Conservation (phyloP, 306 rosid genomes). For the Ormosia emarginata region DNA sequence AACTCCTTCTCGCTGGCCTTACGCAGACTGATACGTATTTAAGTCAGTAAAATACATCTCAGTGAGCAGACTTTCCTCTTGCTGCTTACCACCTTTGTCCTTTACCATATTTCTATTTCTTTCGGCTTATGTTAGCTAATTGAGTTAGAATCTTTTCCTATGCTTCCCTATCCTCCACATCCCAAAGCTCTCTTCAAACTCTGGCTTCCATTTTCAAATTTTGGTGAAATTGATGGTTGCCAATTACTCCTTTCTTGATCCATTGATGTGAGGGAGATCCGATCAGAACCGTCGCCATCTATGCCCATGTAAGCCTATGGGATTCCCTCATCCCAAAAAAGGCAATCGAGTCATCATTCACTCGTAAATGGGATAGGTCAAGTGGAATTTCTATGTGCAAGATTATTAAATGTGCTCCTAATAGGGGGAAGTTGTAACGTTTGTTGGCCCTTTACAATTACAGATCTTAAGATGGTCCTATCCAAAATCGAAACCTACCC, state of each 20-base stretch:
- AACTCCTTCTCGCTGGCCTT: slow-evolving; percentile 69
- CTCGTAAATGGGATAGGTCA: slow-evolving; percentile 36
- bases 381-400: slow-evolving; percentile 29
- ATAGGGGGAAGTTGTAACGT: slow-evolving; percentile 29
- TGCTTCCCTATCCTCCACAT: slow-evolving; percentile 18
- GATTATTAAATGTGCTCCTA: slow-evolving; percentile 40
- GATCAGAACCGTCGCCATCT: slow-evolving; percentile 55
- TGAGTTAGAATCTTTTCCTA: slow-evolving; percentile 52
- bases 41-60: slow-evolving; percentile 69
- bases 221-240: slow-evolving; percentile 44
- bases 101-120: slow-evolving; percentile 57
- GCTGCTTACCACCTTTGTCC: slow-evolving; percentile 80
- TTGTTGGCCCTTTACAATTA: slow-evolving; percentile 27
- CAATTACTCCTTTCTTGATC: slow-evolving; percentile 13
- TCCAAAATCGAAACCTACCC: slow-evolving; percentile 25
- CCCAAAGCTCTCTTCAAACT: slow-evolving; percentile 11
- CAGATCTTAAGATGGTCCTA: slow-evolving; percentile 18
- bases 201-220: slow-evolving; percentile 22
- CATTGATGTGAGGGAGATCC: slow-evolving; percentile 28
- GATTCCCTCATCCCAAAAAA: slow-evolving; percentile 62
- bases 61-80: slow-evolving; percentile 53
- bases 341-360: slow-evolving; percentile 29
- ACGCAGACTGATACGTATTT: slow-evolving; percentile 72
- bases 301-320: slow-evolving; percentile 34
- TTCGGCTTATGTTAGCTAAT: slow-evolving; percentile 50